Percentiles rank a stretch among this genome's conserved stretches.
phyloP scores from a whole-genome alignment of 1,284 basidiomycete species.

The Gomphus bonarii region DNA sequence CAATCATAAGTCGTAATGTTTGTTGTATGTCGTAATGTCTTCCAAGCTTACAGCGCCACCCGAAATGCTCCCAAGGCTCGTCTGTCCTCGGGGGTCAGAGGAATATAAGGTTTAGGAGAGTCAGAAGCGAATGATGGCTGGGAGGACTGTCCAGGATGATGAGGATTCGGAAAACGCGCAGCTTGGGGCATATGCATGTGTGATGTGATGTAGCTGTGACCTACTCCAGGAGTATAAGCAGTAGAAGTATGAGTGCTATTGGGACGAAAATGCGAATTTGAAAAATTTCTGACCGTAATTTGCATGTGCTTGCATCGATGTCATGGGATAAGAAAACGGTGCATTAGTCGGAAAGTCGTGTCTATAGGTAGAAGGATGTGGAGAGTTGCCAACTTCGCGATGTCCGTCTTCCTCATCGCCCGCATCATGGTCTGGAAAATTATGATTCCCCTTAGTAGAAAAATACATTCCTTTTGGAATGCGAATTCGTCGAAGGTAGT shows the following conservation, averaged over 20 bases:
- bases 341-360: background rate
- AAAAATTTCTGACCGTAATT: background rate
- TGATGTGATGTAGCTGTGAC: background rate
- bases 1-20: background rate
- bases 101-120: slow-evolving; percentile 27
- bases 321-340: slow-evolving; percentile 16
- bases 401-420: slow-evolving; percentile 13
- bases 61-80: slow-evolving; percentile 46
- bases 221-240: slow-evolving; percentile 14
- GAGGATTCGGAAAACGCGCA: background rate
- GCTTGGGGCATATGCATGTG: background rate
- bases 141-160: background rate
- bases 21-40: too few relatives aligned
- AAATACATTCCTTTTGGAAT: slow-evolving; percentile 55
- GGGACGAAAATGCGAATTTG: background rate
- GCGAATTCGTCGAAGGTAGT: slow-evolving; percentile 51
- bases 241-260: slow-evolving; percentile 11
- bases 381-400: slow-evolving; percentile 2
- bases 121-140: slow-evolving; percentile 10
- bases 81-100: slow-evolving; percentile 47
- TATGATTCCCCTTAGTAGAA: slow-evolving; percentile 38
- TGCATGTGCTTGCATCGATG: too few relatives aligned
- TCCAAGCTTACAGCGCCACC: slow-evolving; percentile 32
- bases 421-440: slow-evolving; percentile 23
- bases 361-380: background rate